These are phyloP conservation scores for Pinus taeda DNA, from an alignment of 75 land plant species.

Conservation along the genomic window DNA sequence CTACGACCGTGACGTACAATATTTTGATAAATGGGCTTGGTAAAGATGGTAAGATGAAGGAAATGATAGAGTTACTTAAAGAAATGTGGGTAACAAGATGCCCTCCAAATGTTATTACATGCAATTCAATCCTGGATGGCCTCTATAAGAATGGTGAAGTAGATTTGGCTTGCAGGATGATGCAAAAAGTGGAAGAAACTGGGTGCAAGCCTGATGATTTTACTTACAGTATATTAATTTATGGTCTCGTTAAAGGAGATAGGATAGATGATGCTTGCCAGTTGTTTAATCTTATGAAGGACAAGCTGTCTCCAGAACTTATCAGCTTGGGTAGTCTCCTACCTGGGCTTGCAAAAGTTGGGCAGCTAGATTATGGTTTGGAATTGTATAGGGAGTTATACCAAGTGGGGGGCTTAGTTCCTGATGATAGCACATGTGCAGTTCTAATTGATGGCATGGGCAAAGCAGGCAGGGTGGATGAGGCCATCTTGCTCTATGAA, in stretches of 20 bases:
- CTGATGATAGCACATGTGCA: conserved; percentile 33
- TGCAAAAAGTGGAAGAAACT: conserved; percentile 44
- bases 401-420: conserved; percentile 11
- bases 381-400: conserved; percentile 24
- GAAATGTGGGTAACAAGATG: conserved; percentile 45
- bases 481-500: conserved; percentile 37
- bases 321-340: conserved; percentile 64
- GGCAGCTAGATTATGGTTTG: conserved; percentile 53
- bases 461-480: conserved; percentile 28
- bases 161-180: conserved; percentile 51
- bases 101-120: conserved; percentile 56
- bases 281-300: conserved; percentile 72
- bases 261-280: conserved; percentile 54
- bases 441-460: conserved; percentile 46
- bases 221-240: conserved; percentile 71
- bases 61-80: conserved; percentile 49
- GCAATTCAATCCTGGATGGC: conserved; percentile 63
- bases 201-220: conserved; percentile 67
- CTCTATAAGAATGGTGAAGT: conserved; percentile 61
- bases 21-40: conserved; percentile 68
- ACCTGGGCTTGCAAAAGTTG: conserved; percentile 57
- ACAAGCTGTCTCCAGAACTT: conserved; percentile 50
- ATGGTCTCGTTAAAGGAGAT: conserved; percentile 59
- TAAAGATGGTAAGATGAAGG: conserved; percentile 54
- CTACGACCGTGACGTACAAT: conserved; percentile 62